Evolutionary conservation across 2,329 filamentous ascomycete genomes (phyloP), one percentile per base, ranked within the genome.

Genomic region (Trichoderma pleuroti): DNA sequence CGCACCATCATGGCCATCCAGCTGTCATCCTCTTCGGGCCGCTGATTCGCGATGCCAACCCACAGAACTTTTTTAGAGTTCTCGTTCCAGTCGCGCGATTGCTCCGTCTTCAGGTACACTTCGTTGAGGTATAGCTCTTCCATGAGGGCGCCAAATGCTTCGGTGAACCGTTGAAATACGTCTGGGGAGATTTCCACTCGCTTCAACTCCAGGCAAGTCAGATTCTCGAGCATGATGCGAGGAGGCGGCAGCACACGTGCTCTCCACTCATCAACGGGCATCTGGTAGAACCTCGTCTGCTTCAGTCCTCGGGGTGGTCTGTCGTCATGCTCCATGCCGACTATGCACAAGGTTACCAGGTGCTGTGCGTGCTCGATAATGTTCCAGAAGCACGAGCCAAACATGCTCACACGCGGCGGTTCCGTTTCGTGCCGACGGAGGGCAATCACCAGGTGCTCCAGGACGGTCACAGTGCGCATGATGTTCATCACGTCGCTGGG

Each of bases 401-500:
- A 86, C 21, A 80, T 73, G 18, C 76, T 74, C n/a, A 79, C 78
- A 10, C 78, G 77, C 10, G 74, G 72, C 0, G 78, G 77, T 1
- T 80, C 78, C 63, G 75, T 76, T 74, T 84, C 83, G 71, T 84
- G 81, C 70, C 83, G 80, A 67, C 84, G 84, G 39, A 86, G 74
- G 2, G 82, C 83, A 62, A 87, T 72, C 42, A 85, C 79, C 21
- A 87, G 77, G 65, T 85, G 80, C 73, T 83, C 79, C 18, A 88
- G 75, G 1, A 77, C 76, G 30, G 76, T 73, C 24, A 87, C 79
- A 1, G 82, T 78, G 39, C 72, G 76, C 72, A 85, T 83, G 54
- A 86, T 83, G 73, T 87, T 86, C 73, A 77, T 78, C 16, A 87
- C 79, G 72, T 87, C 86, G 65, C 81, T 82, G 1, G 84, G 86